These are phyloP conservation scores for Macrophomina tecta DNA, from an alignment of 2,329 filamentous ascomycete genomes.

Conservation along the genomic window DNA sequence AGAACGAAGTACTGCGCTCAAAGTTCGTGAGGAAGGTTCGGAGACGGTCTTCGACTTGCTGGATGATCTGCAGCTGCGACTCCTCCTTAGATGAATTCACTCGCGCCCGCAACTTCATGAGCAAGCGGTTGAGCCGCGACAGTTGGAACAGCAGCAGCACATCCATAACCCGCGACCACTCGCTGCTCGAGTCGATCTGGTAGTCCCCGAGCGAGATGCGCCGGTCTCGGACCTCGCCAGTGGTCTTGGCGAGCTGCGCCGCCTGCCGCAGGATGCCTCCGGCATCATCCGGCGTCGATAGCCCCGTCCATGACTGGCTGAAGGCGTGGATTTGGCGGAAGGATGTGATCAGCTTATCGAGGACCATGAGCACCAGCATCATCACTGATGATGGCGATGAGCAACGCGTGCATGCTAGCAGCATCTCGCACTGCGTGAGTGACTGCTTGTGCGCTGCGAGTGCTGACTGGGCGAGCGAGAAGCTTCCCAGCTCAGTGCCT, in stretches of 20 bases:
- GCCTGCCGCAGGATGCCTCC: no score
- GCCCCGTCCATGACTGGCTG: neutral
- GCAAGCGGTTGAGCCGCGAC: neutral
- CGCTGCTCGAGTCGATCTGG: neutral
- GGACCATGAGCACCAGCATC: neutral
- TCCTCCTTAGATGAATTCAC: neutral
- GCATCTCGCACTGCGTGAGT: neutral
- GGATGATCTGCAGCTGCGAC: neutral
- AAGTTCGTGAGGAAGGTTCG: neutral
- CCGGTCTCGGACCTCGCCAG: neutral
- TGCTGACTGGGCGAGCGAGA: neutral
- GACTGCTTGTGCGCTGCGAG: neutral
- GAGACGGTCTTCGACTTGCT: neutral
- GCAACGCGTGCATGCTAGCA: neutral
- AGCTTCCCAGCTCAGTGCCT: no score
- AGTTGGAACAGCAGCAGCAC: neutral
- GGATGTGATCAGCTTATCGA: neutral
- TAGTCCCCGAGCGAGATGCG: neutral
- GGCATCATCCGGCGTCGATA: neutral
- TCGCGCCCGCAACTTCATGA: neutral
- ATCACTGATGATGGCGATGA: neutral
- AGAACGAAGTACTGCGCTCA: neutral
- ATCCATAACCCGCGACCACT: neutral
- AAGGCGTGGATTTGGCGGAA: neutral
- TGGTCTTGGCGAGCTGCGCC: no score